These are phyloP conservation scores for Wickerhamiella azymoides DNA, from an alignment of 805 yeast genomes.

Conservation along the genomic window DNA sequence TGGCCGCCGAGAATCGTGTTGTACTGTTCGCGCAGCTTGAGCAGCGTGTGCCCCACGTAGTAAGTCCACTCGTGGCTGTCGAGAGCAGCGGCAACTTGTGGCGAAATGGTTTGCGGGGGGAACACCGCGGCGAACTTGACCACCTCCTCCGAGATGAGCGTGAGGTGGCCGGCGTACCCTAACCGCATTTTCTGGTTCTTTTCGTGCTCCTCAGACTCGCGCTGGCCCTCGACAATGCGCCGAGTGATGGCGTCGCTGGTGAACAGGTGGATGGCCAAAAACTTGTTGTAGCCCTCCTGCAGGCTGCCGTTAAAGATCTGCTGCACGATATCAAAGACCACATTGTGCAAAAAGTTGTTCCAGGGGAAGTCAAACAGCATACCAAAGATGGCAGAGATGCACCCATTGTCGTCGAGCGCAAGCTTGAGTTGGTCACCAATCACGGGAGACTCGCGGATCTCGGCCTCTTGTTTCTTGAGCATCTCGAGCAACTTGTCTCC, in stretches of 20 bases:
- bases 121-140: slow-evolving; percentile 65
- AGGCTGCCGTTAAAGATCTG: slow-evolving; percentile 81
- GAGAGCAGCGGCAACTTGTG: slow-evolving; percentile 36
- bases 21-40: slow-evolving; percentile 84
- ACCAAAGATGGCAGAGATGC: slow-evolving; percentile 50
- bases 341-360: slow-evolving; percentile 95
- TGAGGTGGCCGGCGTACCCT: slow-evolving; percentile 96
- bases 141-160: slow-evolving; percentile 87
- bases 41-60: slow-evolving; percentile 69
- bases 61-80: slow-evolving; percentile 53
- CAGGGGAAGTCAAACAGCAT: slow-evolving; percentile 82
- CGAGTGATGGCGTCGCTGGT: slow-evolving; percentile 48
- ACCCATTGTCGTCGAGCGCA: slow-evolving; percentile 58
- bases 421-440: slow-evolving; percentile 83
- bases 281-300: slow-evolving; percentile 76
- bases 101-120: slow-evolving; percentile 45
- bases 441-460: slow-evolving; percentile 44
- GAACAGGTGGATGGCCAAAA: slow-evolving; percentile 55
- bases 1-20: slow-evolving; percentile 87
- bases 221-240: slow-evolving; percentile 48
- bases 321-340: slow-evolving; percentile 90
- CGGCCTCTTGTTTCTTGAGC: slow-evolving; percentile 17
- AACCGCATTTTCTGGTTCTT: slow-evolving; percentile 48
- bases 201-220: slow-evolving; percentile 45
- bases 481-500: slow-evolving; percentile 12